Conservation (phyloP, 73 alveolate species). For the Urostyla sp. region DNA sequence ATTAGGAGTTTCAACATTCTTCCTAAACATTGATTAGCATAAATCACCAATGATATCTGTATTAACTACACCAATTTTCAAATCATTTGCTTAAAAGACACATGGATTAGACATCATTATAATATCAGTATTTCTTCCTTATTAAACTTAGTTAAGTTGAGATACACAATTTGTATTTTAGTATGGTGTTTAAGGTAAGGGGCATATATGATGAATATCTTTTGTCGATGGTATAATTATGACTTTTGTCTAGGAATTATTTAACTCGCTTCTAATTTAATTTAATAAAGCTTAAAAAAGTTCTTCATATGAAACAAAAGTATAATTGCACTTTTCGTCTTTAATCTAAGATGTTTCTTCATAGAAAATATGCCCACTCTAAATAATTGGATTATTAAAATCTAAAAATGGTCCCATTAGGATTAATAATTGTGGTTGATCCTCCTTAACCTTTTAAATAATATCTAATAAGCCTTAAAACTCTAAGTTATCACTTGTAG, state of each 20-base stretch:
- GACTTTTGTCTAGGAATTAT: constrained; percentile 44
- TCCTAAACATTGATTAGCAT: constrained; percentile 10
- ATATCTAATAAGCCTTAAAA: constrained; percentile 42
- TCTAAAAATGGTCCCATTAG: constrained; percentile 71
- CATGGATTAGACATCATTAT: constrained; percentile 32
- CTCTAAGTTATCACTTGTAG: constrained; percentile 21
- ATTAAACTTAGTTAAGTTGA: background rate
- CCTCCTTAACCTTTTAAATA: constrained; percentile 16
- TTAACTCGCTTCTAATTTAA: background rate
- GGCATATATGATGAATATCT: constrained; percentile 36
- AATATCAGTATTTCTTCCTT: constrained; percentile 7
- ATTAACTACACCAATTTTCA: constrained; percentile 39
- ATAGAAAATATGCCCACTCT: constrained; percentile 48
- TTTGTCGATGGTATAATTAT: constrained; percentile 27
- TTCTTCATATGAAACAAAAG: constrained; percentile 47
- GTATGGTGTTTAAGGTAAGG: constrained; percentile 38
- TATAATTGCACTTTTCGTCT: background rate
- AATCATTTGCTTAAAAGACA: constrained; percentile 25
- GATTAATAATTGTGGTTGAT: constrained; percentile 53
- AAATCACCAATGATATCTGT: constrained; percentile 61
- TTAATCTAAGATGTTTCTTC: too few relatives aligned
- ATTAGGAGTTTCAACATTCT: constrained; percentile 40
- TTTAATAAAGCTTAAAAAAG: constrained; percentile 26
- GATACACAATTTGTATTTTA: background rate
- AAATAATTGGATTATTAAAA: constrained; percentile 15